Base-by-base conservation (phyloP, 139 green algal species). In the Mesostigma viride region DNA sequence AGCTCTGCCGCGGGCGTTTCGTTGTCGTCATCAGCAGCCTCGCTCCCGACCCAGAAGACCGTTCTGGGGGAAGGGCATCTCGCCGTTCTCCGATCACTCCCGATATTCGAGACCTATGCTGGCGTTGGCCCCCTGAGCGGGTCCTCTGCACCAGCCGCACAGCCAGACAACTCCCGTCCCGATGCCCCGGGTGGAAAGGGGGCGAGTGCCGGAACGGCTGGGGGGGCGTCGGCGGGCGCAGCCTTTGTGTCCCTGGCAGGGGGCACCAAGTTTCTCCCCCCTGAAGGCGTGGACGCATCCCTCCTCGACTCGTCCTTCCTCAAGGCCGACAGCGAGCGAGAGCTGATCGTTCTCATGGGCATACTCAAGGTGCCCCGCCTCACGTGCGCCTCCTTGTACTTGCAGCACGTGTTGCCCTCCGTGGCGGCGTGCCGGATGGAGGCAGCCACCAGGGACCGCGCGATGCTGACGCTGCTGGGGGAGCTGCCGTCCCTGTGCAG, bases 281-380 rank as follows among this genome's bases (percentile, higher is more conserved):
- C 83, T 0, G 6, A 35, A 0, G 79, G 71, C 35, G 62, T 78
- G 20, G 68, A 80, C 45, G 56, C 35, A 3, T 27, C 36, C 22
- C 70, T 90, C 31, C 74, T 88, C 36, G 56, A 47, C 26, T 35
- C 20, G 30, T 31, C 31, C 1, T 84, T 86, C 58, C 31, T 90
- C 22, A 36, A 24, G 2, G 26, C 33, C 2, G 75, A 79, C n/a
- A 76, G 58, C 24, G 45, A 48, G 6, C 36, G 30, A 2, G 83
- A 89, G 67, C 73, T 76, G 35, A 28, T 26, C 8, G 17, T 89
- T 6, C 58, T 87, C 59, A 30, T 66, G 27, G 24, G 58, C 3
- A 56, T 65, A 3, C 72, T 89, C 35, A 80, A 76, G 20, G 78
- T 88, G 4, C 20, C 20, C 17, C 62, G 69, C 8, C 67, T 86